A percentile compares a stretch with the other conserved stretches of the same genome.
Conservation (phyloP, 2,329 filamentous ascomycete genomes). For the Xenosphaeropsis pyriputrescens region DNA sequence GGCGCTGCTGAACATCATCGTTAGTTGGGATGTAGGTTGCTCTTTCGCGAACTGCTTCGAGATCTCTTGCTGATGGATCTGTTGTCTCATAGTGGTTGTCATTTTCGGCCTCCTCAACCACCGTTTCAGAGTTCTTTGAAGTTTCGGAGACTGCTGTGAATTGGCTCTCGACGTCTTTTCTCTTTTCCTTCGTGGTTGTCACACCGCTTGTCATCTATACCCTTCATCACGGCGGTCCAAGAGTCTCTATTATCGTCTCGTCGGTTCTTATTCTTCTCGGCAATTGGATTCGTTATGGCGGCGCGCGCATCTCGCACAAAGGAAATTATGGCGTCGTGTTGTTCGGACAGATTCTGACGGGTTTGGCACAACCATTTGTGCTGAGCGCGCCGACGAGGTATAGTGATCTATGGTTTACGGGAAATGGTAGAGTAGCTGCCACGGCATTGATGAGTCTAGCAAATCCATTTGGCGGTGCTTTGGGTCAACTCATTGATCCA, state of each 20-base stretch:
- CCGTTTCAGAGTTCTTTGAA: conserved; percentile 59
- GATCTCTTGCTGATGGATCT: conserved; percentile 2
- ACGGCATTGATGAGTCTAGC: conserved; percentile 76
- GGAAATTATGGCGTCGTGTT: conserved; percentile 60
- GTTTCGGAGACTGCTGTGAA: conserved; percentile 70
- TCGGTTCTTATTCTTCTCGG: conserved; percentile 63
- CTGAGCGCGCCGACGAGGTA: conserved; percentile 80
- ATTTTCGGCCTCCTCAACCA: conserved; percentile 68
- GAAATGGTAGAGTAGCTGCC: conserved; percentile 67
- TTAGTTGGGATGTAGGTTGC: conserved; percentile 82
- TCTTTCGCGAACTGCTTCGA: conserved; percentile 1
- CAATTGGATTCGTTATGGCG: conserved; percentile 84
- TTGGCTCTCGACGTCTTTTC: conserved; percentile 80
- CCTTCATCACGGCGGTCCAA: conserved; percentile 64
- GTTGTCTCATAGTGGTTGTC: conserved; percentile 76
- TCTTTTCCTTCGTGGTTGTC: conserved; percentile 67
- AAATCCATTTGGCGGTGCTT: conserved; percentile 78
- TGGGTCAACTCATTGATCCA: conserved; percentile 78
- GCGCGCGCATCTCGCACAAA: conserved; percentile 27
- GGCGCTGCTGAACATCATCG: conserved; percentile 77
- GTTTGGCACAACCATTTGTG: conserved; percentile 83
- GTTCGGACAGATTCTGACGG: conserved; percentile 83
- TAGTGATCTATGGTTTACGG: conserved; percentile 89
- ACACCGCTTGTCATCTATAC: conserved; percentile 63
- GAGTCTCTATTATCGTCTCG: conserved; percentile 58